Evolutionary conservation across 129 eudicot species (phyloP).

Genomic region (Logfia minima): DNA sequence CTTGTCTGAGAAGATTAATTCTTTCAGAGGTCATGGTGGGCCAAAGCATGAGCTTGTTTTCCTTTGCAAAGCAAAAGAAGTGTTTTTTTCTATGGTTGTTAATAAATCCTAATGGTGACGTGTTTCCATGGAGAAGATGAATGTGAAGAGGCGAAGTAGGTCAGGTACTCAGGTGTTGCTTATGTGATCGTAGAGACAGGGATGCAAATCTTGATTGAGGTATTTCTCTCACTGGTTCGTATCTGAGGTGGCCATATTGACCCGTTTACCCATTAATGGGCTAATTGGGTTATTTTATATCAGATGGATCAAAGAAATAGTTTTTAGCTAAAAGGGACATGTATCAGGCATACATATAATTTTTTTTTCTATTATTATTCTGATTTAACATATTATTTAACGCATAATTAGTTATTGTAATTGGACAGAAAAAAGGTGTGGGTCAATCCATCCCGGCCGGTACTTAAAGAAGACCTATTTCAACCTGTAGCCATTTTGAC

Average conservation of each 20-base stretch:
- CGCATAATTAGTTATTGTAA: not conserved
- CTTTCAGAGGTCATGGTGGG: conserved; percentile 51
- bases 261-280: not conserved
- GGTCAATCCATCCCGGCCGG: too few species aligned
- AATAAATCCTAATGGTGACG: not conserved
- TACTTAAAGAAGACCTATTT: too few species aligned
- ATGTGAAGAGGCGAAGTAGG: not conserved
- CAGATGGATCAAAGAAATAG: not conserved
- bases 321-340: not conserved
- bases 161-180: not conserved
- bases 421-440: too few species aligned
- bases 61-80: conserved; percentile 59
- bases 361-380: too few species aligned
- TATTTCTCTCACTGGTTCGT: not conserved
- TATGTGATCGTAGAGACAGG: not conserved
- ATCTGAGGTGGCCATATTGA: not conserved
- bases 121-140: not conserved
- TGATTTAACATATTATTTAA: too few species aligned
- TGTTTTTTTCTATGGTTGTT: conserved; percentile 34
- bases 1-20: conserved; percentile 32
- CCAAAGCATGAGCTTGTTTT: conserved; percentile 54
- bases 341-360: not conserved
- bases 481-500: not conserved
- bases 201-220: not conserved
- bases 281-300: not conserved